Evolutionary conservation across 371 early-diverging fungal species (phyloP).

Genomic region (Mucor saturninus): DNA sequence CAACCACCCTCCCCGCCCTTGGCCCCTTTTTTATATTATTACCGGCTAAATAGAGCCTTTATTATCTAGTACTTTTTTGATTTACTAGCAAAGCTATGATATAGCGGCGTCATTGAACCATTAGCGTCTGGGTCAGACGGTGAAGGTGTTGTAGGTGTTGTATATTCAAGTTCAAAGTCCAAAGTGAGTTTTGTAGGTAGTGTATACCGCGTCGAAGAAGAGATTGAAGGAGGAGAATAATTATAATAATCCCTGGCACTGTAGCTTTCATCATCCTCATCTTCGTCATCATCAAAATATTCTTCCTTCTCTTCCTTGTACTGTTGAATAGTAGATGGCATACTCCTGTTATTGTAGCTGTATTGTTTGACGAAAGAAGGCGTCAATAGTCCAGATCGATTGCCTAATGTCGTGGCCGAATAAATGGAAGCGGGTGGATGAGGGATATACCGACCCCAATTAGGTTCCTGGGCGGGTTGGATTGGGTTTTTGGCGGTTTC

Average conservation of each 20-base stretch:
- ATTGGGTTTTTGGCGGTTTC: not conserved
- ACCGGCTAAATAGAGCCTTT: too few species aligned
- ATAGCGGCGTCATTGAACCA: constrained; percentile 6
- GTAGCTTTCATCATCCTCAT: not conserved
- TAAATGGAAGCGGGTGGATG: constrained; percentile 20
- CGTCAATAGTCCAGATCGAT: constrained; percentile 11
- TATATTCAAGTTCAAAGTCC: not conserved
- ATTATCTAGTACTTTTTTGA: not conserved
- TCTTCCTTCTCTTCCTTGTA: too few species aligned
- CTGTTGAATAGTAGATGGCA: too few species aligned
- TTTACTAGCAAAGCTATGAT: constrained; percentile 7
- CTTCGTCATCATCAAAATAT: too few species aligned
- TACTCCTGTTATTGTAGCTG: not conserved
- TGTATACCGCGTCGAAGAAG: not conserved
- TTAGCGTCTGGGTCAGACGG: not conserved
- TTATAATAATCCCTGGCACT: not conserved
- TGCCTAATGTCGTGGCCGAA: constrained; percentile 5
- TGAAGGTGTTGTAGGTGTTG: not conserved
- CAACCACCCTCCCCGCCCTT: too few species aligned
- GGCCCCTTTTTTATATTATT: too few species aligned
- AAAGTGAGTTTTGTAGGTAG: not conserved
- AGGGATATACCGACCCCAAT: constrained; percentile 30
- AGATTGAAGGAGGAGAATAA: not conserved
- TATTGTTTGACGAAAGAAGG: constrained; percentile 9
- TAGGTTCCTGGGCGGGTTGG: constrained; percentile 14